Evolutionary conservation across 2,329 filamentous ascomycete species (phyloP), one percentile per base, ranked within the genome.

Genomic region (Elsinoe batatas): DNA sequence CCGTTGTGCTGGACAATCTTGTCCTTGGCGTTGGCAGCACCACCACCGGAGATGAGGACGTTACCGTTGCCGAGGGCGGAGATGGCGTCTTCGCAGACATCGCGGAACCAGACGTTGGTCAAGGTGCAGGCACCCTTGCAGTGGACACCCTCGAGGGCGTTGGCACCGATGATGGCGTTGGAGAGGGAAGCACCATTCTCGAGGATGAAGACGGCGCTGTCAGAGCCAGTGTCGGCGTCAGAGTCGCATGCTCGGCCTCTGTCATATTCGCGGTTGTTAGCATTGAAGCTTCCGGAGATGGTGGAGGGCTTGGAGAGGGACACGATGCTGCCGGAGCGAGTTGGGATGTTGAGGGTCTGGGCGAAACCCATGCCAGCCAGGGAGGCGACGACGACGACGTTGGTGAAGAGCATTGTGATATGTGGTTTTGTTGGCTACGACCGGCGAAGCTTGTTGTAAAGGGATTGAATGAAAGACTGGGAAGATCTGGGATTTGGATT

Each of bases 81-180:
- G 59, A 72, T 67, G 62, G 64, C 61, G 58, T 71, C 70, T 61
- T 75, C 68, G 64, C 70, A 74, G 37, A 74, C 70, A 42, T 68
- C 68, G 36, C 66, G 63, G 67, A 69, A 76, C 71, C 71, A 74
- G 56, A 74, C 72, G 60, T 73, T 73, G 51, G 70, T 71, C 30
- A 76, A 63, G 6, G 71, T 75, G 64, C 76, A 78, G 15, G 71
- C 66, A 35, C 74, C 75, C 54, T 71, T 64, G 66, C 76, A 79
- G 67, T 79, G 76, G 32, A 79, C 72, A 54, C 72, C 76, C 65
- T 77, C 77, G 35, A 73, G 69, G 58, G 77, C 69, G 57, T 74
- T 71, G n/a, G 69, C 69, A 18, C 78, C 76, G 53, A 79, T 79
- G 63, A 79, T 78, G 63, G 75, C 76, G 61, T 79, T 79, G 60